Evolutionary conservation across 1,284 basidiomycete genomes (phyloP).

Genomic region (Papiliotrema laurentii): DNA sequence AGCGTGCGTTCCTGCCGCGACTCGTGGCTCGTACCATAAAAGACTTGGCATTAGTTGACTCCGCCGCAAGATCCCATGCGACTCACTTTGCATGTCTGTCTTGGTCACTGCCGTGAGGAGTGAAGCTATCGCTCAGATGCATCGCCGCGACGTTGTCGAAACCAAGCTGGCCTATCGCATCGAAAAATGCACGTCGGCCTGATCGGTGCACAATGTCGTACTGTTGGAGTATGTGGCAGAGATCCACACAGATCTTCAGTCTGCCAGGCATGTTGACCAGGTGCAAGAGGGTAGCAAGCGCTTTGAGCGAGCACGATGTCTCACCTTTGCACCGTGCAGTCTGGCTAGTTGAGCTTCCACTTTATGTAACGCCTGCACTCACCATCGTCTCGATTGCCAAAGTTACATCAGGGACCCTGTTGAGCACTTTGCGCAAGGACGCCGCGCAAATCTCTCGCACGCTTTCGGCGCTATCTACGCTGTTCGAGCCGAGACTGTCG

Average conservation of each 20-base stretch:
- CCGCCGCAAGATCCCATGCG: neutral
- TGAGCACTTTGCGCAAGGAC: neutral
- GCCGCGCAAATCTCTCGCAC: neutral
- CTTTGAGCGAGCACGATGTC: neutral
- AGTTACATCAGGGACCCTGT: neutral
- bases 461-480: neutral
- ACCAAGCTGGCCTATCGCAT: constrained; percentile 7
- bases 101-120: constrained; percentile 7
- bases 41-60: neutral
- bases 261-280: constrained; percentile 8
- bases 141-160: constrained; percentile 12
- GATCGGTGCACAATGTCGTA: constrained; percentile 12
- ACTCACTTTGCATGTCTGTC: constrained; percentile 24
- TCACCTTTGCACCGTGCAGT: neutral
- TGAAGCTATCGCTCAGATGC: constrained; percentile 16
- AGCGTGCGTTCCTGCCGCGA: neutral
- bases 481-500: neutral
- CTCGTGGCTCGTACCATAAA: neutral
- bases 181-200: constrained; percentile 10
- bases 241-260: constrained; percentile 21
- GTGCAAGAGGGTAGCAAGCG: neutral
- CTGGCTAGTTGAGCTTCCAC: neutral
- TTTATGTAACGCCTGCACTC: neutral
- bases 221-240: constrained; percentile 15
- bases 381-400: neutral